A percentile compares a stretch with the other conserved stretches of the same genome.
Conservation (phyloP, 78 protist species). For the Dictyostelium purpureum region DNA sequence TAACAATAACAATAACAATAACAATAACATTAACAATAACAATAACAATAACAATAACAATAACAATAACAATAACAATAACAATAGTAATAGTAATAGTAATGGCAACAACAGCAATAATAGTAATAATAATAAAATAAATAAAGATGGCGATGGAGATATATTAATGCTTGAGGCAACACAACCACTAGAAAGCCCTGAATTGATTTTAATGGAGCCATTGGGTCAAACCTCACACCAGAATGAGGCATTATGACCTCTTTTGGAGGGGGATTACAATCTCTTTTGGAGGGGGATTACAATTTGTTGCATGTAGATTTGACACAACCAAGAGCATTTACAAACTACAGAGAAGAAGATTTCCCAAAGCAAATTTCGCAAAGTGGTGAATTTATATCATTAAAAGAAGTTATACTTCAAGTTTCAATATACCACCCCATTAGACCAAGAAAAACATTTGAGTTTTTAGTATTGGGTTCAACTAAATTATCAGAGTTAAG, state of each 20-base stretch:
- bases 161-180: too few species aligned
- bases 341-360: neutral
- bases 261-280: too few species aligned
- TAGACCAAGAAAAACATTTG: conserved; percentile 29
- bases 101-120: neutral
- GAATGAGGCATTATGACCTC: too few species aligned
- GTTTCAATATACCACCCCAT: conserved; percentile 56
- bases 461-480: conserved; percentile 67
- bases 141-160: too few species aligned
- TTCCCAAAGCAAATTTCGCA: neutral
- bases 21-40: neutral
- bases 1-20: neutral
- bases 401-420: neutral
- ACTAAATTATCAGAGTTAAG: conserved; percentile 54
- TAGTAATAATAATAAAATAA: too few species aligned
- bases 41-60: neutral
- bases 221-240: too few species aligned
- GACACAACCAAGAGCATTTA: neutral
- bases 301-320: too few species aligned
- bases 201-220: too few species aligned
- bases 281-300: neutral
- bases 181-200: too few species aligned
- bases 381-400: neutral
- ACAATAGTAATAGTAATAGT: neutral
- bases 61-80: neutral